Conservation (phyloP, 78 protist species). For the Isochrysis galbana region DNA sequence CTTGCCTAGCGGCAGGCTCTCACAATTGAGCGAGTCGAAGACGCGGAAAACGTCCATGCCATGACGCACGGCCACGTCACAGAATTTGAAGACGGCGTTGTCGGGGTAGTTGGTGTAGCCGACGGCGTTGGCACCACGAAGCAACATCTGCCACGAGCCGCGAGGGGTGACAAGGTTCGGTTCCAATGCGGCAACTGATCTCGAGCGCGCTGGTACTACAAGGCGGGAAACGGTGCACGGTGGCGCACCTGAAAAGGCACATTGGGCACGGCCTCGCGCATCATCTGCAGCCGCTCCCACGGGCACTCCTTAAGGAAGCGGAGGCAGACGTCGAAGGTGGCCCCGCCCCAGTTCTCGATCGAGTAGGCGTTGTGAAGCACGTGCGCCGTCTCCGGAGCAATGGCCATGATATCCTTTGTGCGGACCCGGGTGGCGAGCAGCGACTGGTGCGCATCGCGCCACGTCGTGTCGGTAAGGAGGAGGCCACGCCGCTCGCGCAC, state of each 20-base stretch:
- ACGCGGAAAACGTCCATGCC: constrained; percentile 91
- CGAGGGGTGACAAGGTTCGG: not conserved
- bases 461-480: constrained; percentile 81
- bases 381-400: not conserved
- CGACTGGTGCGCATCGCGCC: constrained; percentile 87
- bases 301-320: constrained; percentile 85
- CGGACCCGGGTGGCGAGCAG: constrained; percentile 87
- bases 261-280: constrained; percentile 74
- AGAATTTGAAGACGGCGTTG: constrained; percentile 73
- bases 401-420: constrained; percentile 63
- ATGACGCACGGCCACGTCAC: not conserved
- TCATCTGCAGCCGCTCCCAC: constrained; percentile 67
- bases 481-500: constrained; percentile 40
- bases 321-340: constrained; percentile 88
- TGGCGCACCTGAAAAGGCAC: constrained; percentile 82
- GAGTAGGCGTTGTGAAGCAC: not conserved
- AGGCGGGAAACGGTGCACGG: no score
- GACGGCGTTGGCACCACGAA: constrained; percentile 80
- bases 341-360: constrained; percentile 90
- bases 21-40: constrained; percentile 81
- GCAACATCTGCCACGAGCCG: constrained; percentile 46
- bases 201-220: no score
- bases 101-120: constrained; percentile 90
- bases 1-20: no score
- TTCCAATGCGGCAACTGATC: no score